Evolutionary conservation across 208 protist genomes (phyloP), one percentile per base, ranked within the genome.

Genomic region (Acanthamoeba rhysodes): DNA sequence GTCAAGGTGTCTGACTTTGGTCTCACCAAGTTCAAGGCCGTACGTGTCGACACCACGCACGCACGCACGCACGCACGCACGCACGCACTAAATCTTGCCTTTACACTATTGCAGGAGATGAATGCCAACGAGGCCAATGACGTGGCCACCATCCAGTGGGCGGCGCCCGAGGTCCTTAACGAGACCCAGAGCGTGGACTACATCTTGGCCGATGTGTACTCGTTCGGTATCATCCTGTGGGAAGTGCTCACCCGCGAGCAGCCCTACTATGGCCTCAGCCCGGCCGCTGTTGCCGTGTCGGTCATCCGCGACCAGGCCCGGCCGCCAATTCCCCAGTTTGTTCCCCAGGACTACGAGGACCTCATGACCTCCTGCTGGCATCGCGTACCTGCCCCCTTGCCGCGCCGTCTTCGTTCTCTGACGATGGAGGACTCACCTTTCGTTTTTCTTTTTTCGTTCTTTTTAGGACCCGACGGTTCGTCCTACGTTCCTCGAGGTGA

Each of bases 221-320:
- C 4, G 1, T 90, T 70, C 57, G 84, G 84, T 10, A 90, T 90
- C 84, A 70, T 90, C 34, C 29, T 90, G 57, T 90, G 84, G 84
- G 84, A 90, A 24, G 16, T 90, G 6, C 34, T 90, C 27, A 90
- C 84, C 24, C 84, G 84, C 55, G 6, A 45, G 53, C 53, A 48
- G 24, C 84, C 84, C 55, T 90, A 70, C 57, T 0, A 90, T 0
- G 84, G 84, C 48, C 29, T 90, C 48, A 70, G 32, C 16, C 53
- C 84, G 16, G 53, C 84, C 34, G 48, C 48, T 0, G 80, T 90
- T 0, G 80, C 80, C 20, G 80, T 90, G 24, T n/a, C 50, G 18
- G 80, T 90, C 2, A 55, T 90, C 29, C 80, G 80, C 29, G 48
- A 90, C 50, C 20, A 59, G 14, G 41, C 53, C 29, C 41, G 80